Base-by-base conservation (phyloP, 176 grass and related monocot species). In the Triticum urartu region DNA sequence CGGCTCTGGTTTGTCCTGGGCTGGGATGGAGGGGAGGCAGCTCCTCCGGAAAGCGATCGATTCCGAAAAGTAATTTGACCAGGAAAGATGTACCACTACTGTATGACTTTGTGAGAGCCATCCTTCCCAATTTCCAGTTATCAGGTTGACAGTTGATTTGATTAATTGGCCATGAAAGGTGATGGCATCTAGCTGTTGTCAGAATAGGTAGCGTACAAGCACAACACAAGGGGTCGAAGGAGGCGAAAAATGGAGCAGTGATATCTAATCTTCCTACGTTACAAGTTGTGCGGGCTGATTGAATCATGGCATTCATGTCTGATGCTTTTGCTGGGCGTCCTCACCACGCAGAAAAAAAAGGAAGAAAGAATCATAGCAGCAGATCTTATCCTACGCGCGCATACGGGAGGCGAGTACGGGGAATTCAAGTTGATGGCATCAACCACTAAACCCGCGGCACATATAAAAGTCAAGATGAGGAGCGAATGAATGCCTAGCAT, bases 11-110 rank as follows among this genome's bases (percentile, higher is more conserved):
- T 79, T 73, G 79, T 86, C 89, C 72, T 78, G 79, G n/a, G 11
- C 71, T 78, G 79, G n/a, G 39, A 42, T 40, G 72, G 36, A 72
- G 3, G 84, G 56, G 15, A 90, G 88, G 85, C 85, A 80, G 76
- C 89, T 81, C 77, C 68, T 39, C 81, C 48, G 1, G 38, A 88
- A 85, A 88, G 81, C 39, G 81, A 91, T 88, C 39, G 48, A 88
- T 88, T 69, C 81, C 26, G 0, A 38, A 21, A 91, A 33, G 68
- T 63, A 13, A 22, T 38, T 91, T 87, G 75, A 91, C 81, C 89
- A 14, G 68, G 21, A 73, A 67, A 68, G 28, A 28, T 60, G 4
- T 33, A 13, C 12, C 40, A 15, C 11, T 75, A 4, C 25, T 18
- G 59, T 48, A 9, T 17, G 72, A 77, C 40, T 47, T 2, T 48